Conservation (phyloP, 768 basidiomycete genomes). For the Boletus sp. region DNA sequence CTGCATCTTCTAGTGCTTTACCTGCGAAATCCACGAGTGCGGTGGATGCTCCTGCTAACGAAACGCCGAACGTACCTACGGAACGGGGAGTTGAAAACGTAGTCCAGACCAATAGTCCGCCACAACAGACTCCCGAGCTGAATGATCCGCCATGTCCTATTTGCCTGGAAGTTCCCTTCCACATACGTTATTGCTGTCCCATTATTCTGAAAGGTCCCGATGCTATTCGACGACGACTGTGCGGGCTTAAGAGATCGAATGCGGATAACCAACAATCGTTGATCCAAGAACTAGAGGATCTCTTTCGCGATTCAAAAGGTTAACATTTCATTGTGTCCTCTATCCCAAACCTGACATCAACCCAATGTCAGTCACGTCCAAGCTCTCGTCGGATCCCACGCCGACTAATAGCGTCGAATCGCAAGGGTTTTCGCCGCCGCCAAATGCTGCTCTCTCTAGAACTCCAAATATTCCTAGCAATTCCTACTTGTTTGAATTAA, state of each 20-base stretch:
- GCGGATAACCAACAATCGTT: constrained; percentile 25
- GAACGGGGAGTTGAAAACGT: neutral
- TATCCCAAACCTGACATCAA: constrained; percentile 9
- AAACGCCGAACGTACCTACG: neutral
- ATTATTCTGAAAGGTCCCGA: constrained; percentile 42
- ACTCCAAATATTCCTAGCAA: constrained; percentile 29
- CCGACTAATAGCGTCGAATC: constrained; percentile 1
- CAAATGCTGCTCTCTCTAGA: constrained; percentile 1
- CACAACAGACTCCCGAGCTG: neutral
- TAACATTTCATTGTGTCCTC: constrained; percentile 1
- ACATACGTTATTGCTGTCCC: constrained; percentile 51
- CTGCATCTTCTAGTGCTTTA: neutral
- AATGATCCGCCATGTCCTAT: constrained; percentile 38
- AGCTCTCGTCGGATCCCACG: neutral
- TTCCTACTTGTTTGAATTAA: constrained; percentile 37
- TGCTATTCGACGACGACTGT: constrained; percentile 45
- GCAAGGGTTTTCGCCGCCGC: neutral
- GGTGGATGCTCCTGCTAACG: neutral
- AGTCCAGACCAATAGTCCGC: neutral
- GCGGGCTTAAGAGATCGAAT: constrained; percentile 36
- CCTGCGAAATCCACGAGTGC: neutral
- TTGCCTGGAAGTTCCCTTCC: constrained; percentile 44
- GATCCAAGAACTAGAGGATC: constrained; percentile 42
- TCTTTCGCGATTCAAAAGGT: constrained; percentile 32
- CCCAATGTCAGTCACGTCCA: constrained; percentile 3